Evolutionary conservation across 1,139 yeast species (phyloP), one percentile per base, ranked within the genome.

Genomic region (Geotrichum fermentans): DNA sequence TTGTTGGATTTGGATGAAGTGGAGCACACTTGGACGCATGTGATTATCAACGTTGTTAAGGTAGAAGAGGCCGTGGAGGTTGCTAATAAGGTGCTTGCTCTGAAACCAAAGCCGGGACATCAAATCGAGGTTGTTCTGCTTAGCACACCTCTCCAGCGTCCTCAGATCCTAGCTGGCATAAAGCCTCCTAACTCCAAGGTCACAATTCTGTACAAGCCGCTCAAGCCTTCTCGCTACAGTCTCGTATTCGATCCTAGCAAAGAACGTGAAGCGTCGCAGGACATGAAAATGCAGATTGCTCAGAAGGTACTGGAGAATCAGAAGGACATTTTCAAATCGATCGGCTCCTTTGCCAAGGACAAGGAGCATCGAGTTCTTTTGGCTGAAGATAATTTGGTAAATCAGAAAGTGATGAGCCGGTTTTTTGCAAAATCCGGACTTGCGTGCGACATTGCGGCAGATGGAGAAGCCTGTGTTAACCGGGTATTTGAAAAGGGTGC

Each of bases 321-420:
- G 42, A 55, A 55, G 49, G 51, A 54, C n/a, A 56, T 61, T 28
- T 61, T 59, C 44, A 50, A 50, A 22, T 39, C 51, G 1, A 46
- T 50, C 17, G 48, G 48, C 6, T 32, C 36, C 18, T 43, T 50
- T 47, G 44, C 46, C 10, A 49, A 11, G 58, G 54, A 34, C 14
- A 35, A 29, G 53, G 82, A 7, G 72, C 70, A 68, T 32, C 57
- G 73, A 44, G 78, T 88, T 24, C 70, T 88, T 52, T 86, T 88
- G 18, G 96, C 96, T 1, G 96, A 88, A 61, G 96, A 88, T 61
- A 88, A 88, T 58, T 71, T 78, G 60, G 95, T 88, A 4, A 88
- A 88, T 60, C 96, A 88, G 64, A 95, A 88, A 65, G 96, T 88
- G 26, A 84, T 87, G 58, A 78, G 77, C 61, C 68, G 95, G 58